Base-by-base conservation (phyloP, 805 yeast species). In the Kregervanrija fluxuum region DNA sequence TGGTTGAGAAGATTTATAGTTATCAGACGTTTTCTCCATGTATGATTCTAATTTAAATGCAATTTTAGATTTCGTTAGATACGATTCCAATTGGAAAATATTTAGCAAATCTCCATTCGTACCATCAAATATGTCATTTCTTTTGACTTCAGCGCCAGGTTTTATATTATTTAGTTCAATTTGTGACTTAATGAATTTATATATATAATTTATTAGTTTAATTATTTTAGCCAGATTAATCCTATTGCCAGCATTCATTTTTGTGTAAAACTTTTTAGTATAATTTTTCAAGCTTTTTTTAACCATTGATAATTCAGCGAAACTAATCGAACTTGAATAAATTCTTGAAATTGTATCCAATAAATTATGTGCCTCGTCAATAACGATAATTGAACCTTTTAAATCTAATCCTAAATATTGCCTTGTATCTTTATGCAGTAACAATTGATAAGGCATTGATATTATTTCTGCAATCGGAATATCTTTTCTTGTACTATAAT, bases 321-420 rank as follows among this genome's bases (percentile, higher is more conserved):
- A 53, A 0, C 83, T 66, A 0, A 90, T 66, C 3, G 73, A 61
- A 2, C 79, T 71, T 0, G 96, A 86, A 54, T 83, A 74, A 49
- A 91, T 66, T 2, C 83, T 65, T 1, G 82, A 75, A 3, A 90
- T 77, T 0, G 90, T 80, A 52, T 89, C 96, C 30, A 88, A 58
- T 37, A 90, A 65, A 58, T 90, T 90, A 58, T 90, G 98, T 0
- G 97, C 97, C 59, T 90, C 98, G 60, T 90, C 98, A 28, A 90
- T 80, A 5, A 91, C 75, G 0, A 91, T 78, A 2, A 90, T 73
- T 1, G 90, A 71, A 45, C 78, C 74, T 42, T 73, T 71, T 9
- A 90, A 55, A 35, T 80, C 71, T 5, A 90, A 57, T 1, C 77
- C 75, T 37, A 89, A 57, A 0, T 79, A 67, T 5, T 71, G 70